These are phyloP conservation scores for Tetragonia tetragonoides DNA, from an alignment of 148 eudicot species.

Conservation along the genomic window DNA sequence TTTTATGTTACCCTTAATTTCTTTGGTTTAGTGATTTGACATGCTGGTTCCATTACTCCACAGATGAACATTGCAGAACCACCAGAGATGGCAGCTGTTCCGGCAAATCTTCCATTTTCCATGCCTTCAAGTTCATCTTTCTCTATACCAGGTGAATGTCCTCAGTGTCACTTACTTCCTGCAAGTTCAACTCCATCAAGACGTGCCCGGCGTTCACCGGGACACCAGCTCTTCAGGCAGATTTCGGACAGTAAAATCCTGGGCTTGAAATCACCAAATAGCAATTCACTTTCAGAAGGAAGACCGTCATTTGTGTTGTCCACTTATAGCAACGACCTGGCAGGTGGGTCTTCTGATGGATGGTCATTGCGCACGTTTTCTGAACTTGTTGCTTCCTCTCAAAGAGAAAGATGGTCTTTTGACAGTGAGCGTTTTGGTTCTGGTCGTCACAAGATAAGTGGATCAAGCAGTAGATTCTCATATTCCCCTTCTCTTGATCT, in stretches of 20 bases:
- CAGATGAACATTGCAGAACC: conserved; percentile 29
- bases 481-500: conserved; percentile 41
- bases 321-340: conserved; percentile 36
- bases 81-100: conserved; percentile 30
- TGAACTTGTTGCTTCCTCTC: conserved; percentile 46
- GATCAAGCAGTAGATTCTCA: conserved; percentile 43
- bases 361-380: conserved; percentile 50
- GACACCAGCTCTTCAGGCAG: conserved; percentile 45
- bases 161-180: conserved; percentile 34
- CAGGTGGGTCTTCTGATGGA: conserved; percentile 49
- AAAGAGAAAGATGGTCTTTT: conserved; percentile 50
- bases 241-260: conserved; percentile 44
- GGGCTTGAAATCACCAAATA: conserved; percentile 42
- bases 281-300: conserved; percentile 42
- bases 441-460: conserved; percentile 41
- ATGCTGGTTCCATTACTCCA: conserved; percentile 5
- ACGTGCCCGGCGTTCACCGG: conserved; percentile 43
- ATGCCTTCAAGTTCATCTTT: conserved; percentile 34
- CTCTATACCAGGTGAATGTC: conserved; percentile 32
- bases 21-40: conserved; percentile 7
- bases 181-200: conserved; percentile 44
- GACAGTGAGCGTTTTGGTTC: conserved; percentile 45
- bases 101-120: conserved; percentile 27
- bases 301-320: conserved; percentile 45
- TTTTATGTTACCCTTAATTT: background rate